Evolutionary conservation across 1,139 yeast species (phyloP), one percentile per base, ranked within the genome.

Genomic region (Saccharomyces hybrid): DNA sequence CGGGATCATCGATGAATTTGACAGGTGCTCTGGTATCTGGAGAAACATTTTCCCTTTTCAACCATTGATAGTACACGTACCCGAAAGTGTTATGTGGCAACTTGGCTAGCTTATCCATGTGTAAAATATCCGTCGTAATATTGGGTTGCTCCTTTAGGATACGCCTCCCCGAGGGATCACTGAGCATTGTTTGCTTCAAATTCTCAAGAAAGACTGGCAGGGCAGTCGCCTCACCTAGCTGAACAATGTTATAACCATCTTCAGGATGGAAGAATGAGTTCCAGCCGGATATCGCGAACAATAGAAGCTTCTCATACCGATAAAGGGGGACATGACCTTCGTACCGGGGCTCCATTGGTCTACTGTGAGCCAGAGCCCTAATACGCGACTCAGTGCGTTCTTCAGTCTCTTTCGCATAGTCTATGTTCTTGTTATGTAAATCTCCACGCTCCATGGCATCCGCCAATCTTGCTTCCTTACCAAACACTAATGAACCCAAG

Each of bases 21-120:
- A 93, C 98, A 0, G 89, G 85, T 1, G 86, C 91, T 61, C 99
- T 76, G 0, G 96, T 90, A 68, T 95, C 99, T 1, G 98, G 97
- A 9, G 95, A 84, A 0, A 89, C 96, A 0, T 93, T 89, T 68
- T 95, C 98, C 48, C 82, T 77, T 56, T 85, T 86, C 20, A 90
- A 76, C 97, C 97, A 90, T 48, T 79, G 76, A 51, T 85, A 79
- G 67, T 90, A 95, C 13, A 84, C 81, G 53, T 79, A 75, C 2
- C 99, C 99, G 44, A 95, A 74, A 0, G 96, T 79, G 61, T 83
- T 83, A n/a, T 73, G 74, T 0, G 96, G 95, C 55, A 85, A 73
- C 47, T 70, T 64, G 29, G 84, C 73, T 52, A 93, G 75, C 55
- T 81, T 71, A 8, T 79, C 84, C 62, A 88, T 75, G 64, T 89